Evolutionary conservation across 495 filamentous ascomycete genomes (phyloP), one percentile per base, ranked within the genome.

Genomic region (Annulohypoxylon maeteangense): DNA sequence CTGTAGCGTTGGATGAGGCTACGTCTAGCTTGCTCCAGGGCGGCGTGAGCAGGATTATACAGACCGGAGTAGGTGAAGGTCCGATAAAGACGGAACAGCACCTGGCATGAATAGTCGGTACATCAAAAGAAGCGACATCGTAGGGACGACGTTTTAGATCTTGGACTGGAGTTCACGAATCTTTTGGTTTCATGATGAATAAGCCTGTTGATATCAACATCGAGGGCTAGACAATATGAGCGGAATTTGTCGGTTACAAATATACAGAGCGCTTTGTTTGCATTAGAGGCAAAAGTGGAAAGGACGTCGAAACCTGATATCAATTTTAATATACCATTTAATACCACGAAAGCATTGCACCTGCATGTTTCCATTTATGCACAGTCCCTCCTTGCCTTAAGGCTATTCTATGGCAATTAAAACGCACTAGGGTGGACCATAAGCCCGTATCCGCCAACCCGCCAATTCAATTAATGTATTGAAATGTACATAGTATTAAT

Each of bases 51-150:
- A 86, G 93, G 70, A 90, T 98, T 22, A 99, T 99, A 67, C 77
- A 93, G 85, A 98, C 95, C 1, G 85, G 91, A 42, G 95, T 99
- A 25, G 95, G 95, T 0, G 93, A 95, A 78, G 96, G 95, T 0
- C 95, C 95, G 0, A 78, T 91, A 53, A 92, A 86, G 78, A 90
- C 92, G 14, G 83, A 93, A 32, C 90, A 95, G 61, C 89, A 90
- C 72, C 83, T 99, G 72, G 88, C 65, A 3, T 76, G 10, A 68
- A 47, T 11, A 10, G 18, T n/a, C 47, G 27, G 25, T 16, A n/a
- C 16, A 40, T 6, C 55, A 4, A 23, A 14, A 53, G 23, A 31
- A 50, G n/a, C 38, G 44, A 8, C 20, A 47, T 47, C 18, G 4
- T 48, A 23, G 45, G 20, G 20, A 23, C 11, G 45, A 23, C 18